Base-by-base conservation (phyloP, 768 basidiomycete genomes). In the Clitopilus hobsonii region DNA sequence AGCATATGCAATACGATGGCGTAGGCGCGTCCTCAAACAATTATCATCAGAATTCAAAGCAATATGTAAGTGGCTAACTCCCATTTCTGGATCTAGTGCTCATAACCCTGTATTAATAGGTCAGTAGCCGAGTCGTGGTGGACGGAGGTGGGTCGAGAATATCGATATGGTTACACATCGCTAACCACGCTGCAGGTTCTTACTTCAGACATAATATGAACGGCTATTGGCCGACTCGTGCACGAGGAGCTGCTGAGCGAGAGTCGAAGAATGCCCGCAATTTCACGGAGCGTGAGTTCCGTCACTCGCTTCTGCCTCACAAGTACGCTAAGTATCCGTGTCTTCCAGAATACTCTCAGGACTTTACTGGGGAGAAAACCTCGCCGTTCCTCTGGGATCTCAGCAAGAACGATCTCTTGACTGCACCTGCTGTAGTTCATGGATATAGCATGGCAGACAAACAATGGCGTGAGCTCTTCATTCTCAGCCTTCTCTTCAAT, bases 401-500 rank as follows among this genome's bases (percentile, higher is more conserved):
- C 6, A 49, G 16, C 13, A 27, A 49, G 8, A 16, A 5, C n/a
- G 48, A 49, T 23, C 48, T 49, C 13, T 27, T 49, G 8, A 24
- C 22, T 27, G n/a, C 48, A 23, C 27, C 48, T 2, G 23, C 48
- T 5, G 11, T 49, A 14, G 29, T 32, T 52, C 32, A 16, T 16
- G 48, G 48, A 27, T 49, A 24, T 22, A 27, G 26, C 22, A 50
- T 58, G 8, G 26, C 45, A 2, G 57, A 58, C 38, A 61, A 61
- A 45, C 54, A 54, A 5, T 61, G 60, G 60, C 36, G 59, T 60
- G 50, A 10, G 59, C 54, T 16, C 23, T 3, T 48, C 27, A 3
- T 28, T 30, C 51, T 48, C 52, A 20, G 23, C 18, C 24, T 4
- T 38, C 14, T 48, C 41, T 29, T 45, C 48, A 14, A 18, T 38